phyloP scores from a whole-genome alignment of 805 yeast genomes.

The Wickerhamiella dianesei region DNA sequence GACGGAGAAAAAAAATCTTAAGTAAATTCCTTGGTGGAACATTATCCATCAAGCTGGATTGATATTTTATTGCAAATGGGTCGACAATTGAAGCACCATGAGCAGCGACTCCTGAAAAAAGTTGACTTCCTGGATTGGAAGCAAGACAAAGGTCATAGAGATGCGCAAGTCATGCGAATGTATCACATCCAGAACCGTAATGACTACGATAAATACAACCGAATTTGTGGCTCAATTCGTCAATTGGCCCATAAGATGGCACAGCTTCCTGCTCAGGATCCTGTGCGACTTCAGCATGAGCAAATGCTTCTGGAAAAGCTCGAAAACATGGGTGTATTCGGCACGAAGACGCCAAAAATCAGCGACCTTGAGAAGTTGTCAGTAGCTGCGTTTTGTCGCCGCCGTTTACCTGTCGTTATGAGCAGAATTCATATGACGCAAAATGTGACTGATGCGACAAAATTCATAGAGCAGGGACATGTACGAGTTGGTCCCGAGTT shows the following conservation, averaged over 20 bases:
- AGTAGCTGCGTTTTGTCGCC: conserved; percentile 82
- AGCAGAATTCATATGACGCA: conserved; percentile 90
- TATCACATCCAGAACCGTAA: conserved; percentile 91
- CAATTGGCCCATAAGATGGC: conserved; percentile 79
- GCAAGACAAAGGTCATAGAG: conserved; percentile 89
- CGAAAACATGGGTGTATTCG: conserved; percentile 73
- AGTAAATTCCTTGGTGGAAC: background rate
- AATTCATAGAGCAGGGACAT: conserved; percentile 91
- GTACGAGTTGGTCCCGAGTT: conserved; percentile 94
- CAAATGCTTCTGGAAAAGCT: conserved; percentile 76
- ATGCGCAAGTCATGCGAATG: conserved; percentile 89
- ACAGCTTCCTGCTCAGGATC: conserved; percentile 73
- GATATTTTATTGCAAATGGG: conserved; percentile 17
- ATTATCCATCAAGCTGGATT: no score
- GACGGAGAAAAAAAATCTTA: background rate
- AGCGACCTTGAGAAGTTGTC: conserved; percentile 85
- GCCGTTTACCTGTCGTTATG: conserved; percentile 91
- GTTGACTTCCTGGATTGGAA: conserved; percentile 97
- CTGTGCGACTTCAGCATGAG: conserved; percentile 78
- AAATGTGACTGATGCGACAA: conserved; percentile 73
- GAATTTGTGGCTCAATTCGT: conserved; percentile 81
- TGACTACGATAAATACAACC: conserved; percentile 89
- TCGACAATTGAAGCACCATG: conserved; percentile 82
- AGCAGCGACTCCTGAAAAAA: conserved; percentile 83
- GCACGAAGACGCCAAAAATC: conserved; percentile 61